Evolutionary conservation across 2,329 filamentous ascomycete genomes (phyloP).

Genomic region (Thielaviopsis ethacetica): DNA sequence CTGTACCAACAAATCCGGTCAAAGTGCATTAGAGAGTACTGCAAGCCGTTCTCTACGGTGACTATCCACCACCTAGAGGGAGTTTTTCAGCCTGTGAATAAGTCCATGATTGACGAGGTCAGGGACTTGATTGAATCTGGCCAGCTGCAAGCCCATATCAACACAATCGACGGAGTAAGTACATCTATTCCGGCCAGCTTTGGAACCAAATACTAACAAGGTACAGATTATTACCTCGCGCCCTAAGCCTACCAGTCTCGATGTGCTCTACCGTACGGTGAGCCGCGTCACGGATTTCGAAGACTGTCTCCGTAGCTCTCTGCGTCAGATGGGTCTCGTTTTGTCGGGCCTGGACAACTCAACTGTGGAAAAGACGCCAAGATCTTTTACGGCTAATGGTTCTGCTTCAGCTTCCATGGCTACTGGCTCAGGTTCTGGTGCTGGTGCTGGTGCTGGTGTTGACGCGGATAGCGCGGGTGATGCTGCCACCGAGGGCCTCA

Average conservation of each 20-base stretch:
- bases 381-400: not conserved
- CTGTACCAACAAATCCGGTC: conserved; percentile 64
- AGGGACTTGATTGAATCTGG: conserved; percentile 59
- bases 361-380: not conserved
- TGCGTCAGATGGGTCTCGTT: not conserved
- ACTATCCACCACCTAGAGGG: conserved; percentile 62
- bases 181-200: not conserved
- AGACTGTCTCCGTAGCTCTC: not conserved
- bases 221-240: conserved; percentile 11
- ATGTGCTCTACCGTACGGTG: conserved; percentile 1
- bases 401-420: too few relatives aligned
- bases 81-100: conserved; percentile 51
- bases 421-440: not conserved
- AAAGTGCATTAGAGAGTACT: conserved; percentile 89
- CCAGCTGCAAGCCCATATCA: conserved; percentile 61
- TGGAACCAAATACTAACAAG: not conserved
- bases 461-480: not conserved
- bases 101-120: conserved; percentile 57
- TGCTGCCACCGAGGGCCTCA: too few relatives aligned
- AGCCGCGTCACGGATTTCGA: not conserved
- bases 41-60: conserved; percentile 77
- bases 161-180: conserved; percentile 58
- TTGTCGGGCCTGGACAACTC: not conserved
- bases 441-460: too few relatives aligned
- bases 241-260: not conserved